Evolutionary conservation across 208 protist genomes (phyloP).

Genomic region (Lotmaria passim): DNA sequence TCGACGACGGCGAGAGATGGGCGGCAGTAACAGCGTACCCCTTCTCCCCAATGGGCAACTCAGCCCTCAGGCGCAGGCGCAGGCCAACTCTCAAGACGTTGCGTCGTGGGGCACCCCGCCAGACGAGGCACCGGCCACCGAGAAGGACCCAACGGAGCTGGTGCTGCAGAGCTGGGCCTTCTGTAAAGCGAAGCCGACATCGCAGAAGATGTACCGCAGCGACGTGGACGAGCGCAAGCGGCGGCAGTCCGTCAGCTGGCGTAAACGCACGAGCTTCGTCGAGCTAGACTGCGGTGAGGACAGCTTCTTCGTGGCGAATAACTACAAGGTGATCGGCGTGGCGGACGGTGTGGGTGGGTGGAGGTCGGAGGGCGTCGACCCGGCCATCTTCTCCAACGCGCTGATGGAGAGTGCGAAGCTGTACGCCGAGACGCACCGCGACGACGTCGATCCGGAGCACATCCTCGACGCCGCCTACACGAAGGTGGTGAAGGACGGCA

Average conservation of each 20-base stretch:
- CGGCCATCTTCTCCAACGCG: slow-evolving; percentile 82
- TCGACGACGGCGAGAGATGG: slow-evolving; percentile 8
- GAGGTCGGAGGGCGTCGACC: slow-evolving; percentile 84
- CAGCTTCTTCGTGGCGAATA: slow-evolving; percentile 93
- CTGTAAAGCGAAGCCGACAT: slow-evolving; percentile 88
- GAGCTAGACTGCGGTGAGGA: slow-evolving; percentile 94
- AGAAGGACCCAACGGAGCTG: slow-evolving; percentile 83
- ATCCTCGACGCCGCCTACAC: slow-evolving; percentile 84
- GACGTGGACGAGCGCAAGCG: slow-evolving; percentile 83
- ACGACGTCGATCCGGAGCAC: slow-evolving; percentile 78
- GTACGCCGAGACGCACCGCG: slow-evolving; percentile 84
- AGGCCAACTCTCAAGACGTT: slow-evolving; percentile 28
- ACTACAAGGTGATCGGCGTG: slow-evolving; percentile 90
- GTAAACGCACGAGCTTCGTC: slow-evolving; percentile 89
- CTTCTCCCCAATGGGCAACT: slow-evolving; percentile 25
- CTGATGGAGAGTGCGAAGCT: slow-evolving; percentile 93
- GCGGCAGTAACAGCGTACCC: slow-evolving; percentile 30
- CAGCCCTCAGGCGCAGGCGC: slow-evolving; percentile 37
- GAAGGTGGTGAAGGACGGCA: slow-evolving; percentile 73
- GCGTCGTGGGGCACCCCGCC: slow-evolving; percentile 77
- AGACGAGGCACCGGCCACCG: slow-evolving; percentile 67
- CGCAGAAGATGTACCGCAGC: slow-evolving; percentile 77
- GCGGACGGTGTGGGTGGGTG: slow-evolving; percentile 94
- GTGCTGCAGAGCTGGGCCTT: slow-evolving; percentile 92
- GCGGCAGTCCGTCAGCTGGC: slow-evolving; percentile 69